phyloP scores from a whole-genome alignment of 2,329 filamentous ascomycete genomes.

The Fusarium sp. region DNA sequence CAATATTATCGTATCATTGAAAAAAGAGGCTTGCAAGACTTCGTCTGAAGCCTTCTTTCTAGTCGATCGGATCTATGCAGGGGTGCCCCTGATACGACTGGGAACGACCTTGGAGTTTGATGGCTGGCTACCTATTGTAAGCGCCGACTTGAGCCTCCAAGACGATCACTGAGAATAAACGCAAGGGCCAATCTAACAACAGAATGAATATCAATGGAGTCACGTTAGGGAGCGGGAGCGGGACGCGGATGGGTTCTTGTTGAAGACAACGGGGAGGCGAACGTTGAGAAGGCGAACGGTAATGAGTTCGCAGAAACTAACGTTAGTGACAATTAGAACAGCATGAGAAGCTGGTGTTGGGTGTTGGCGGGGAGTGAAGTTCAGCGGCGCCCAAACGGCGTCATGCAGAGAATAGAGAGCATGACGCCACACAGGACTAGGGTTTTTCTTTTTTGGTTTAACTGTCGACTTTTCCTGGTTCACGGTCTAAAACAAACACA shows the following conservation, averaged over 20 bases:
- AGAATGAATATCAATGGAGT: neutral
- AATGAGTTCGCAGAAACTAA: conserved; percentile 7
- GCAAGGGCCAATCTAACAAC: conserved; percentile 13
- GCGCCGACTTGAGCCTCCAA: conserved; percentile 41
- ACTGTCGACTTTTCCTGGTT: conserved; percentile 11
- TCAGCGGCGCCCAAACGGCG: conserved; percentile 32
- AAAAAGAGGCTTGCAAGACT: conserved; percentile 20
- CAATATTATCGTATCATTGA: neutral
- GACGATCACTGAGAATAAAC: conserved; percentile 16
- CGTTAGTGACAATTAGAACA: neutral
- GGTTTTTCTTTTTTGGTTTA: conserved; percentile 7
- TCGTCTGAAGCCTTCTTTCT: conserved; percentile 29
- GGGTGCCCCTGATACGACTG: conserved; percentile 26
- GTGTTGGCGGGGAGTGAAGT: conserved; percentile 12
- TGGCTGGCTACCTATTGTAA: conserved; percentile 35
- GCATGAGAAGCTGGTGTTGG: neutral
- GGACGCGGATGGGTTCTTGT: conserved; percentile 22
- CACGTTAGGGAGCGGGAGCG: conserved; percentile 26
- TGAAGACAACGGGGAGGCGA: conserved; percentile 22
- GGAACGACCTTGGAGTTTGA: conserved; percentile 26
- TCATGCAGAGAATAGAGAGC: conserved; percentile 37
- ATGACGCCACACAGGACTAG: conserved; percentile 31
- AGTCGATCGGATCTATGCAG: conserved; percentile 45
- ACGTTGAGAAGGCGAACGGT: conserved; percentile 36
- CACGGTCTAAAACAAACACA: neutral